Base-by-base conservation (phyloP, 2,329 filamentous ascomycete genomes). In the Tolypocladium album region DNA sequence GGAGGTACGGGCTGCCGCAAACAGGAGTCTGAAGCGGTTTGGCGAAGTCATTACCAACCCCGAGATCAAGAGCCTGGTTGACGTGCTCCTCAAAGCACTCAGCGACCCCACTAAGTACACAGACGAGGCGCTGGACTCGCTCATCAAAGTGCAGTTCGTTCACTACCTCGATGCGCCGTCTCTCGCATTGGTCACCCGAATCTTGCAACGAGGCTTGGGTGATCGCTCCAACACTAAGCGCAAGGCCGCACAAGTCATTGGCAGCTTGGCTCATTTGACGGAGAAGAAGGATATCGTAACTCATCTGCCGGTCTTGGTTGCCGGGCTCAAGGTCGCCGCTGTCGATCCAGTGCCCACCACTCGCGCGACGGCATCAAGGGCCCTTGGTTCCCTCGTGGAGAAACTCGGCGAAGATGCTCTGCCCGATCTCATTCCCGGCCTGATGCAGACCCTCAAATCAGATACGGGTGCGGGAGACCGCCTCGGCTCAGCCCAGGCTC, bases 121-220 rank as follows among this genome's bases (percentile, higher is more conserved):
- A 0, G 93, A 99, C 69, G 90, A 95, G 66, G 94, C 94, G 20
- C 80, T 99, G 62, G 93, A 99, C 72, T 82, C 91, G 0, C 83
- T 99, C 61, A 97, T 99, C 78, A 97, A 96, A 76, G 90, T 99
- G n/a, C 92, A 92, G 56, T 99, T 99, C 71, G 87, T 97, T 17
- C 94, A 99, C 75, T 99, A 97, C 70, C 83, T 99, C n/a, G 94
- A 99, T 74, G 90, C 95, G 0, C 94, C 94, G 6, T 99, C 95
- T 2, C 80, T 99, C 67, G 94, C 94, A 24, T 83, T 99, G 58
- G 91, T 99, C 64, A 95, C 94, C 55, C 90, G 94, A 64, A 97
- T 99, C 67, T 80, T 99, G 42, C 92, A 99, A 75, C 89, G 95
- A 71, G 94, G 94, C 61, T 78, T 99, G 47, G 86, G 86, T 59